Percentiles rank a stretch among this genome's conserved stretches.
Conservation (phyloP, 805 yeast genomes). For the Barnettozyma wickerhamii region DNA sequence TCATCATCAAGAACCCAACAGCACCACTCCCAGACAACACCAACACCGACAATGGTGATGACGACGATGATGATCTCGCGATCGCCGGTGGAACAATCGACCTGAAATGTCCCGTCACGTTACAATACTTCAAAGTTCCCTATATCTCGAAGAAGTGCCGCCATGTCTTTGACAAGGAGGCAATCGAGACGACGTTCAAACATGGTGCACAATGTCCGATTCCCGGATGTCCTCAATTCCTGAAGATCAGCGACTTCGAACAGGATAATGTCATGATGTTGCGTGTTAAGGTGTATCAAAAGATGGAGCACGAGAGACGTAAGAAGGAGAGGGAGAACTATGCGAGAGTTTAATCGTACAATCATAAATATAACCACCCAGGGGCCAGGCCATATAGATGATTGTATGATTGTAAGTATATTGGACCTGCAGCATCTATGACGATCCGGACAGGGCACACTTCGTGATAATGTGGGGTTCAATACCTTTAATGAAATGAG, state of each 20-base stretch:
- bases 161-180: conserved; percentile 56
- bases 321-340: conserved; percentile 6
- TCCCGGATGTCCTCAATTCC: conserved; percentile 37
- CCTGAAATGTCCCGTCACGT: conserved; percentile 63
- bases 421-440: too few relatives aligned
- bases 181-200: conserved; percentile 35
- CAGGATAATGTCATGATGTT: conserved; percentile 52
- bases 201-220: conserved; percentile 46
- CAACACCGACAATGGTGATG: conserved; percentile 43
- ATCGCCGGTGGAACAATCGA: conserved; percentile 71
- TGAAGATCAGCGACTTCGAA: conserved; percentile 34
- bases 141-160: conserved; percentile 50
- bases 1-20: conserved; percentile 54
- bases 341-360: conserved; percentile 14
- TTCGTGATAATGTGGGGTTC: too few relatives aligned
- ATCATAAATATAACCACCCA: too few relatives aligned
- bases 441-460: too few relatives aligned
- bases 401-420: background rate
- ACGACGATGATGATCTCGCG: conserved; percentile 58
- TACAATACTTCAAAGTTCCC: conserved; percentile 48
- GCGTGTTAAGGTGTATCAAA: conserved; percentile 40
- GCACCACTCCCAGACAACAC: conserved; percentile 50
- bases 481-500: too few relatives aligned
- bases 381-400: background rate
- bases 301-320: conserved; percentile 17